These are phyloP conservation scores for Cryptococcus sp. DNA, from an alignment of 1,284 basidiomycete genomes.

Conservation along the genomic window DNA sequence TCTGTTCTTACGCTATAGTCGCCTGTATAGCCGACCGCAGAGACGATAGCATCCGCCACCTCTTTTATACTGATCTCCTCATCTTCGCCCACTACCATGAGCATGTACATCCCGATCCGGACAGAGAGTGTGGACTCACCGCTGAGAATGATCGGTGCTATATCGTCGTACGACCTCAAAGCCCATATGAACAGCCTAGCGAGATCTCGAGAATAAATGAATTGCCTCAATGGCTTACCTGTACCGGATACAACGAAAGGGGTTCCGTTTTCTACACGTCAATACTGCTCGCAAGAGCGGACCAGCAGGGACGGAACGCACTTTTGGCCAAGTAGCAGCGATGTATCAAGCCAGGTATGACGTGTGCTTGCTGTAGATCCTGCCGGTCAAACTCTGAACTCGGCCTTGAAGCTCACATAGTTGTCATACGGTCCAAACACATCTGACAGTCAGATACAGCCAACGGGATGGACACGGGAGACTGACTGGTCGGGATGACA, in stretches of 20 bases:
- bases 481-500: constrained; percentile 72
- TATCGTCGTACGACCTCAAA: constrained; percentile 76
- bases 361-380: constrained; percentile 79
- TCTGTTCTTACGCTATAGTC: constrained; percentile 57
- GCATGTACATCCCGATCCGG: neutral
- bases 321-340: constrained; percentile 82
- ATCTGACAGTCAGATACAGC: constrained; percentile 35
- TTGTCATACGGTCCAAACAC: constrained; percentile 67
- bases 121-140: constrained; percentile 48
- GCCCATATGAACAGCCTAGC: constrained; percentile 90
- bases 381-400: constrained; percentile 1
- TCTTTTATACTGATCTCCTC: constrained; percentile 84
- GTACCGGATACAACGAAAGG: constrained; percentile 77
- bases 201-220: constrained; percentile 88
- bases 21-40: constrained; percentile 66
- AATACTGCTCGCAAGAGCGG: too few relatives aligned
- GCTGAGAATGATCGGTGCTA: constrained; percentile 81
- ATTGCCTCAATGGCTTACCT: constrained; percentile 82
- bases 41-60: constrained; percentile 76
- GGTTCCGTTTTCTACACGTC: constrained; percentile 63
- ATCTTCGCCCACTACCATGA: constrained; percentile 66
- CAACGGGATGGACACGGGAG: neutral
- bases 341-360: constrained; percentile 83
- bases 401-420: constrained; percentile 16
- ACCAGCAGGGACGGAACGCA: constrained; percentile 41